Evolutionary conservation across 257 asterid genomes (phyloP).

Genomic region (Nicotiana tomentosiformis): DNA sequence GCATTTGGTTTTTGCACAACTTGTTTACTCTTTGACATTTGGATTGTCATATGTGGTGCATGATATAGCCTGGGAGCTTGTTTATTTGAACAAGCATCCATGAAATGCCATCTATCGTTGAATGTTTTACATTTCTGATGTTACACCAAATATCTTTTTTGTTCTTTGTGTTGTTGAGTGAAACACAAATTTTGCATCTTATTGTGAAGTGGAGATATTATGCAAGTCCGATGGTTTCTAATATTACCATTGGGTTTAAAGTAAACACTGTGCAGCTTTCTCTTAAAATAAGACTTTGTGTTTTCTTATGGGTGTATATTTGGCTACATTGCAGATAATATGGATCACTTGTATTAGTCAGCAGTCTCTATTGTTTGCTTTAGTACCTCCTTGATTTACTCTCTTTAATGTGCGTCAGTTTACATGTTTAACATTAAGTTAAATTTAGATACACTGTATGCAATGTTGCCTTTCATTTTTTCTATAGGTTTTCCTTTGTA

Average conservation of each 20-base stretch:
- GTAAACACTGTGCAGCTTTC: not conserved
- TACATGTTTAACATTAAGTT: not conserved
- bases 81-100: not conserved
- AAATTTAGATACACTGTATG: not conserved
- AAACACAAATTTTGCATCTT: not conserved
- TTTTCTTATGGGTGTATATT: not conserved
- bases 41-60: not conserved
- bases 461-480: not conserved
- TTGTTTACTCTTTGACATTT: not conserved
- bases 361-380: not conserved
- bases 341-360: not conserved
- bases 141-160: not conserved
- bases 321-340: not conserved
- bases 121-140: not conserved
- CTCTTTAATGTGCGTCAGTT: not conserved
- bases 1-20: not conserved
- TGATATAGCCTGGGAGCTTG: not conserved
- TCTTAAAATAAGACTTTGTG: not conserved
- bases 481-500: too few relatives aligned
- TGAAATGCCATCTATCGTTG: not conserved
- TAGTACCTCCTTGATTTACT: not conserved
- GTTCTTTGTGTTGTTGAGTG: not conserved
- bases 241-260: not conserved
- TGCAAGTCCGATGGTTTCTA: not conserved
- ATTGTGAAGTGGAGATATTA: not conserved